These are phyloP conservation scores for Filobasidium uniguttulatum DNA, from an alignment of 1,284 basidiomycete genomes.

Conservation along the genomic window DNA sequence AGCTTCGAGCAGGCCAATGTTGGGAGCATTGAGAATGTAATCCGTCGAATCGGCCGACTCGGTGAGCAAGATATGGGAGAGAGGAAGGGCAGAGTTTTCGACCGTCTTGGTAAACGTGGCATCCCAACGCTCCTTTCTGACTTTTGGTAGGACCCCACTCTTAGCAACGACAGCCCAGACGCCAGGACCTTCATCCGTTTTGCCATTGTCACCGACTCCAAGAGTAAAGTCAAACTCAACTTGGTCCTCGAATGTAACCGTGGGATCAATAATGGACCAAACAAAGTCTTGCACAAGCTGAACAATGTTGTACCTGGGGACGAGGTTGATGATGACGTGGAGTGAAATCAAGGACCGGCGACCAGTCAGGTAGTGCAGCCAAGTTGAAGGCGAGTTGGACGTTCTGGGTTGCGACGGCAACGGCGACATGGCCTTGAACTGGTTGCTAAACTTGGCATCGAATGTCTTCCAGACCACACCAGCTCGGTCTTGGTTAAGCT, in stretches of 20 bases:
- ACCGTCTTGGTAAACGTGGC: constrained; percentile 39
- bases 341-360: constrained; percentile 58
- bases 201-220: constrained; percentile 39
- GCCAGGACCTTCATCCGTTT: constrained; percentile 44
- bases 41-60: constrained; percentile 69
- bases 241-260: constrained; percentile 43
- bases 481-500: constrained; percentile 24
- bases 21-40: constrained; percentile 52
- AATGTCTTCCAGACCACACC: constrained; percentile 40
- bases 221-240: constrained; percentile 65
- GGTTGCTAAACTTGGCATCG: constrained; percentile 44
- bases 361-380: constrained; percentile 72
- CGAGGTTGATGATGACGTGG: constrained; percentile 61
- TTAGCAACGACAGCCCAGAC: constrained; percentile 75
- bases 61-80: constrained; percentile 52
- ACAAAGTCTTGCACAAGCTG: constrained; percentile 50
- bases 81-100: constrained; percentile 26
- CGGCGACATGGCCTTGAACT: constrained; percentile 41
- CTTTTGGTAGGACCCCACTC: constrained; percentile 48
- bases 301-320: constrained; percentile 67
- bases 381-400: constrained; percentile 58
- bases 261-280: constrained; percentile 56
- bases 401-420: constrained; percentile 38
- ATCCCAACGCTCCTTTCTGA: constrained; percentile 67
- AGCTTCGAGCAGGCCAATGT: constrained; percentile 45